Evolutionary conservation across 768 basidiomycete genomes (phyloP), one percentile per base, ranked within the genome.

Genomic region (Russula olivacea): DNA sequence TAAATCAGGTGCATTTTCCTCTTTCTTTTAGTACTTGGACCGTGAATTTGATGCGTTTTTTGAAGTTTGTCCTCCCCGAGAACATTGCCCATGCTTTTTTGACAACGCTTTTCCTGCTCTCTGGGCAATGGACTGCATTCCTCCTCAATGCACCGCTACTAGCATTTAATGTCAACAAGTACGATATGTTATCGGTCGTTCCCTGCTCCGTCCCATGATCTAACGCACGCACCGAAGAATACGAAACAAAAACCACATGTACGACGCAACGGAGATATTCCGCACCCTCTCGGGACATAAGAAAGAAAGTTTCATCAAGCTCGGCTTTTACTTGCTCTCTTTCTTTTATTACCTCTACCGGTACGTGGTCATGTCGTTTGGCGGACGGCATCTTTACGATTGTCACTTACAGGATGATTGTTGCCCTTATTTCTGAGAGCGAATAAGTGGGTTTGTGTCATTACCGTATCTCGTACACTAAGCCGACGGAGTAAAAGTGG

Each of bases 251-350:
- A 88, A 88, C 71, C 95, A 98, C 77, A 96, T 98, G 93, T 98
- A 97, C 72, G 97, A 99, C 72, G 97, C 97, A 59, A 98, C 96
- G 25, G 97, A 99, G 78, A 99, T 98, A 68, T 99, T 99, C 83
- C 84, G 97, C 68, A 93, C 95, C 61, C 77, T 98, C 52, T 83
- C 88, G 15, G 85, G 82, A 45, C 97, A 98, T 78, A 99, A 99
- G 79, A 97, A 93, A 72, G 96, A 95, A 78, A 88, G 88, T 69
- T 96, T 97, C 72, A 81, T 94, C 75, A 97, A 96, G 78, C 87
- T 97, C 59, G 93, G 91, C 12, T 93, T 93, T 76, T 95, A 93
- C 73, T 84, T 93, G 67, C 79, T 93, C 61, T 92, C 91, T 60
- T 92, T 91, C 80, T 92, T 93, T 80, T 92, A 90, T 74, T 93